Conservation (phyloP, 2,329 filamentous ascomycete genomes). For the Akanthomyces dipterigenus region DNA sequence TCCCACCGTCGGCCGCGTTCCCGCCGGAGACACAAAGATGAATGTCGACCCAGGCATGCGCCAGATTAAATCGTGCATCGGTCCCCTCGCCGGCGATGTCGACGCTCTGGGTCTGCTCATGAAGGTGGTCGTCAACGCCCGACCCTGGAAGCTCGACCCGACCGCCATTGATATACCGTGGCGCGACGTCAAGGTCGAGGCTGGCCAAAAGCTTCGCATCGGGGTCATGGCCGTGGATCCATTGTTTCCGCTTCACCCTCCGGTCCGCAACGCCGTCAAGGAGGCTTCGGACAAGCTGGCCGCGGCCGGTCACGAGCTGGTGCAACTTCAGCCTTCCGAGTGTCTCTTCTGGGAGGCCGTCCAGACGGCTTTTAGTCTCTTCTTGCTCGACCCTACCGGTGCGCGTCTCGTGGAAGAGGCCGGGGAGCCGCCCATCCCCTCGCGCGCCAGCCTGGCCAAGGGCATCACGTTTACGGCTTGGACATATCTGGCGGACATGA, state of each 20-base stretch:
- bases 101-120: constrained; percentile 35
- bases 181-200: constrained; percentile 24
- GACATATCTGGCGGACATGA: constrained; percentile 9
- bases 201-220: constrained; percentile 30
- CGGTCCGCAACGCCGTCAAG: constrained; percentile 38
- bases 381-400: neutral
- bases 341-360: constrained; percentile 15
- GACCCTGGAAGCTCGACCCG: constrained; percentile 40
- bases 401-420: constrained; percentile 4
- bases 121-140: constrained; percentile 29
- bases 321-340: constrained; percentile 25
- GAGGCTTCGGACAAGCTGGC: constrained; percentile 31
- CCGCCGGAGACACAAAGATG: constrained; percentile 21
- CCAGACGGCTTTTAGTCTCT: neutral
- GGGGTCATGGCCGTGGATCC: constrained; percentile 42
- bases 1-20: constrained; percentile 51
- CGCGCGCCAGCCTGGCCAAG: neutral
- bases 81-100: constrained; percentile 35
- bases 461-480: neutral
- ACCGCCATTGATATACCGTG: constrained; percentile 38
- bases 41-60: constrained; percentile 10
- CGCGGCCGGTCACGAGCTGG: constrained; percentile 37
- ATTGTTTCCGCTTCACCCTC: constrained; percentile 42
- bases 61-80: constrained; percentile 31
- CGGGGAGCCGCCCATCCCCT: constrained; percentile 13